Evolutionary conservation across 2,329 filamentous ascomycete genomes (phyloP).

Genomic region (Orbilia blumenaviensis): DNA sequence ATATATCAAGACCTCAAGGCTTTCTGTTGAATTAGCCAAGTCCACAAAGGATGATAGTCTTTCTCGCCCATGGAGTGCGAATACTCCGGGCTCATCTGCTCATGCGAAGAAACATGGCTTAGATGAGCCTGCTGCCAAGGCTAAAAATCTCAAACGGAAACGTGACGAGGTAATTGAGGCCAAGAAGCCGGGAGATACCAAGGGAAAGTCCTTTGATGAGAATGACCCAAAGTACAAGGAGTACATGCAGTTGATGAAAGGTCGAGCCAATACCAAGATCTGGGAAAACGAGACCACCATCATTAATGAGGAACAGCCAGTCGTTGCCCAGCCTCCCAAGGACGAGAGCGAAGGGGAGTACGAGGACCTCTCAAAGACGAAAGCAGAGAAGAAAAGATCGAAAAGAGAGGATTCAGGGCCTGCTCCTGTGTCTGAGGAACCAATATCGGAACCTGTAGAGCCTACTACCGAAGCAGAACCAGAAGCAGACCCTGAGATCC

Average conservation of each 20-base stretch:
- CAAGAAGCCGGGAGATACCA: slow-evolving; percentile 45
- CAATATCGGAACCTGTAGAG: slow-evolving; percentile 19
- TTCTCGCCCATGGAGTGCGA: slow-evolving; percentile 61
- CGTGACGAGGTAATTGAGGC: slow-evolving; percentile 65
- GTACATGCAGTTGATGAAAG: slow-evolving; percentile 83
- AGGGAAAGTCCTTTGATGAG: slow-evolving; percentile 59
- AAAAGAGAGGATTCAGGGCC: slow-evolving; percentile 58
- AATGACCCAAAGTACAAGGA: slow-evolving; percentile 84
- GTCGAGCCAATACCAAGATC: slow-evolving; percentile 71
- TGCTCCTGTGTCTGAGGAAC: slow-evolving; percentile 49
- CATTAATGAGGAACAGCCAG: slow-evolving; percentile 20
- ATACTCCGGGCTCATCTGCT: slow-evolving; percentile 57
- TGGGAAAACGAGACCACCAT: slow-evolving; percentile 67
- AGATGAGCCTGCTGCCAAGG: slow-evolving; percentile 26
- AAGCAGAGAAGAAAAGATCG: slow-evolving; percentile 64
- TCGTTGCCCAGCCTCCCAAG: slow-evolving; percentile 56
- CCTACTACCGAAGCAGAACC: background rate
- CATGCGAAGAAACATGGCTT: slow-evolving; percentile 58
- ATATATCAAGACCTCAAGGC: slow-evolving; percentile 95
- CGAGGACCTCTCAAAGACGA: slow-evolving; percentile 67
- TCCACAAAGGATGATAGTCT: slow-evolving; percentile 66
- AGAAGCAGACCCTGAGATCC: slow-evolving; percentile 29
- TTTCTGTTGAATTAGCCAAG: slow-evolving; percentile 85
- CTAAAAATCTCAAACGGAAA: slow-evolving; percentile 72
- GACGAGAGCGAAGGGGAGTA: slow-evolving; percentile 79